phyloP scores from a whole-genome alignment of 2,329 filamentous ascomycete genomes.

The Fusarium sp. region DNA sequence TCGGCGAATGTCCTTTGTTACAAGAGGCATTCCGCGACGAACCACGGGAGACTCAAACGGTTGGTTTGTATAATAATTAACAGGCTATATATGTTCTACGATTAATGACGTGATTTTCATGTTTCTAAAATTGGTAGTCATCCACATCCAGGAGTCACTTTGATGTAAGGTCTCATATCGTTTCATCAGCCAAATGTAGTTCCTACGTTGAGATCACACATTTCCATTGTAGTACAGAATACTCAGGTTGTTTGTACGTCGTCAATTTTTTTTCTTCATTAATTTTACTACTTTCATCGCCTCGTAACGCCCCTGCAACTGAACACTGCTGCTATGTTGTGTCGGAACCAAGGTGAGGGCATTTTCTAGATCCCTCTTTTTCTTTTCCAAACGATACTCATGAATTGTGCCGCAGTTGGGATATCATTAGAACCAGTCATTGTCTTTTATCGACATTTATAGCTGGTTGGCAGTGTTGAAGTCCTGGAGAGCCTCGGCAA shows the following conservation, averaged over 20 bases:
- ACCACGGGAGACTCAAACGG: neutral
- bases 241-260: conserved; percentile 12
- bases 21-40: conserved; percentile 9
- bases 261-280: conserved; percentile 33
- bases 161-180: neutral
- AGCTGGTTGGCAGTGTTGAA: conserved; percentile 71
- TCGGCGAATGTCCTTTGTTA: conserved; percentile 19
- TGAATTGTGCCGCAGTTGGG: conserved; percentile 22
- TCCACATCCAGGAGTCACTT: neutral
- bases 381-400: conserved; percentile 28
- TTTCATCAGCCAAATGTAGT: neutral
- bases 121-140: neutral
- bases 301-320: conserved; percentile 29
- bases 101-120: conserved; percentile 32
- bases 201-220: neutral
- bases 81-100: conserved; percentile 27
- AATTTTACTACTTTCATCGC: conserved; percentile 40
- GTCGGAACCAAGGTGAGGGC: conserved; percentile 17
- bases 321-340: conserved; percentile 25
- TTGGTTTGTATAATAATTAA: conserved; percentile 33
- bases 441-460: conserved; percentile 38
- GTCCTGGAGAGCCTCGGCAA: conserved; percentile 83
- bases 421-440: conserved; percentile 28
- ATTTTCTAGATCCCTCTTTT: conserved; percentile 10
- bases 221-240: neutral